Evolutionary conservation across 805 yeast species (phyloP), one percentile per base, ranked within the genome.

Genomic region (Monosporozyma unispora): DNA sequence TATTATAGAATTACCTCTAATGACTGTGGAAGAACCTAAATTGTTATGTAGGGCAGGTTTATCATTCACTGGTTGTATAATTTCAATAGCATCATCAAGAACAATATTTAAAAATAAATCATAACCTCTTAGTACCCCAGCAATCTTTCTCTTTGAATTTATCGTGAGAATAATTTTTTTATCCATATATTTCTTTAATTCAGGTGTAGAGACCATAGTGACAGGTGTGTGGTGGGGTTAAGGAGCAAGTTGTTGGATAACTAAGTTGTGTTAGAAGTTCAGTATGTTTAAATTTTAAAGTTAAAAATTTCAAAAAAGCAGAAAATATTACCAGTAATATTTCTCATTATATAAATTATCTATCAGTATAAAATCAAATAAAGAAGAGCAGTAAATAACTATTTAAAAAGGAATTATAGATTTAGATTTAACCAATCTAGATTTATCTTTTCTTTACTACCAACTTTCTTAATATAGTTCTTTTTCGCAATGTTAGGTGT

Each of bases 111-210:
- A 63, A 60, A 84, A 85, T n/a, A 78, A 68, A 62, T 91, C 98
- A 64, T 81, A 91, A 2, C 98, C 98, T 58, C 87, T 73, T 48
- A 91, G 74, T 11, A 78, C 77, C 2, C 98, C 98, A n/a, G 79
- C 77, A 1, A 91, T 79, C 56, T 77, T 78, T 46, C 97, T 74
- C 12, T 84, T 70, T 1, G 96, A 95, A 64, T 87, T 88, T 52
- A 91, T 73, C 55, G 84, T 85, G 16, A 91, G 70, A 12, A 80
- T 72, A 25, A 91, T 74, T 58, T 79, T 78, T 67, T 86, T 87
- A 61, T 86, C 90, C 78, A 87, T 75, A 63, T 87, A 88, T 54
- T 73, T 76, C 58, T 79, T 77, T 52, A 80, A 66, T 60, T 80
- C 84, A 9, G 84, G 84, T 31, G 80, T 74, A n/a, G 81, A 76